Evolutionary conservation across 2,329 filamentous ascomycete species (phyloP).

Genomic region (Chaetomium globosum): DNA sequence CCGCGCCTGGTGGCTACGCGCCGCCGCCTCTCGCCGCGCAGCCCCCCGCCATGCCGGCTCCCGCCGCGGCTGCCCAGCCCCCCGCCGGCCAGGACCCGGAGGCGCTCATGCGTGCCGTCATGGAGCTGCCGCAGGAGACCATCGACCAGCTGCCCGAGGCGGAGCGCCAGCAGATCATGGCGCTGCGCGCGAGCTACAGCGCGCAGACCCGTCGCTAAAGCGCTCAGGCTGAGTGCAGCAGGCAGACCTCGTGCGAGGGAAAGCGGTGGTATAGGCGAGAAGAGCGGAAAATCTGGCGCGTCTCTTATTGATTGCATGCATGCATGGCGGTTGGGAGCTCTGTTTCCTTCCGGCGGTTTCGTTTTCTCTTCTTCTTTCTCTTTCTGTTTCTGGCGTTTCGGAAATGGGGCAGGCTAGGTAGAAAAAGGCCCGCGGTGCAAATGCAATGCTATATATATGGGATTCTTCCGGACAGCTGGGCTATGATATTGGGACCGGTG

Average conservation of each 20-base stretch:
- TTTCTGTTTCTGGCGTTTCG: background rate
- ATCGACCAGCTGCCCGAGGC: constrained; percentile 77
- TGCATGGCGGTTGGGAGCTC: constrained; percentile 1
- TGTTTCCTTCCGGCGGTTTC: constrained; percentile 1
- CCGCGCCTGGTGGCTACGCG: constrained; percentile 47
- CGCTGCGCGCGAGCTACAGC: constrained; percentile 60
- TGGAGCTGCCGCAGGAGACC: constrained; percentile 76
- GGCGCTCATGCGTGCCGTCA: constrained; percentile 76
- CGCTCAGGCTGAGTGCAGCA: background rate
- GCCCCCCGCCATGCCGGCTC: constrained; percentile 33
- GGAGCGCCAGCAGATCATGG: constrained; percentile 77
- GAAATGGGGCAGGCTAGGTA: background rate
- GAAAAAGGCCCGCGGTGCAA: background rate
- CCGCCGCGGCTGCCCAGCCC: constrained; percentile 39
- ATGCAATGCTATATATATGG: background rate
- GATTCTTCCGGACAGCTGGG: background rate
- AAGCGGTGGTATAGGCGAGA: too few species aligned
- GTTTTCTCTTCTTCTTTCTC: background rate
- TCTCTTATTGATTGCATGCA: background rate
- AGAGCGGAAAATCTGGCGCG: background rate
- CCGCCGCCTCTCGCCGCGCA: constrained; percentile 45
- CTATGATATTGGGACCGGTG: background rate
- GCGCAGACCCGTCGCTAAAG: constrained; percentile 25
- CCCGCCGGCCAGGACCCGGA: constrained; percentile 60
- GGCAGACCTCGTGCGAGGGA: too few species aligned